A percentile compares a stretch with the other conserved stretches of the same genome.
These are phyloP conservation scores for Phialocephala subalpina DNA, from an alignment of 2,329 filamentous ascomycete genomes.

Conservation along the genomic window DNA sequence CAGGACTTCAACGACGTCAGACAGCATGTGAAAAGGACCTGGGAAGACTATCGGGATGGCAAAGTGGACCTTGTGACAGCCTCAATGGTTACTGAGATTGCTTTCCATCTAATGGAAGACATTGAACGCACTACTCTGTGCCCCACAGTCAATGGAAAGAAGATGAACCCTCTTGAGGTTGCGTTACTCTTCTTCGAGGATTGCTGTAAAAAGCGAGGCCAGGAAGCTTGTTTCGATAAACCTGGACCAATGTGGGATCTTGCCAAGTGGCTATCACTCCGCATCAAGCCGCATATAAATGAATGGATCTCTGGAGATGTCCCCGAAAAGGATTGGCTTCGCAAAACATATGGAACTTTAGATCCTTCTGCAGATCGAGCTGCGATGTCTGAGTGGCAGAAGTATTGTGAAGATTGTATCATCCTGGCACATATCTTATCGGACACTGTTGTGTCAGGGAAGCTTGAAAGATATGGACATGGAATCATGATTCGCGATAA, in stretches of 20 bases:
- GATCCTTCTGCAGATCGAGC: background rate
- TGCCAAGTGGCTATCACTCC: background rate
- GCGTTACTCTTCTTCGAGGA: background rate
- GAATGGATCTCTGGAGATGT: background rate
- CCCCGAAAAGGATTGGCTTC: no score
- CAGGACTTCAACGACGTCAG: background rate
- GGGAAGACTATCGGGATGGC: background rate
- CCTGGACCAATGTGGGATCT: background rate
- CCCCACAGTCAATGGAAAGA: background rate
- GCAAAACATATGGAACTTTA: background rate
- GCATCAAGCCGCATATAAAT: background rate
- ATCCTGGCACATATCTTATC: background rate
- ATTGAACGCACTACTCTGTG: background rate
- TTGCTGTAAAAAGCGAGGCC: background rate
- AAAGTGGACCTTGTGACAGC: background rate
- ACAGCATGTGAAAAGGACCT: background rate
- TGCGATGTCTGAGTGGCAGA: background rate
- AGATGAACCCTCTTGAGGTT: background rate
- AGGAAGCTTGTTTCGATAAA: background rate
- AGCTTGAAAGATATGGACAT: background rate
- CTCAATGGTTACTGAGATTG: background rate
- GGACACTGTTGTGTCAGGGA: background rate
- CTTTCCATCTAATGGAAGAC: background rate
- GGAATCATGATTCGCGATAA: background rate
- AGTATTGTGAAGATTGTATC: background rate